phyloP scores from a whole-genome alignment of 164 flowering plant species.

The Aristolochia fimbriata region DNA sequence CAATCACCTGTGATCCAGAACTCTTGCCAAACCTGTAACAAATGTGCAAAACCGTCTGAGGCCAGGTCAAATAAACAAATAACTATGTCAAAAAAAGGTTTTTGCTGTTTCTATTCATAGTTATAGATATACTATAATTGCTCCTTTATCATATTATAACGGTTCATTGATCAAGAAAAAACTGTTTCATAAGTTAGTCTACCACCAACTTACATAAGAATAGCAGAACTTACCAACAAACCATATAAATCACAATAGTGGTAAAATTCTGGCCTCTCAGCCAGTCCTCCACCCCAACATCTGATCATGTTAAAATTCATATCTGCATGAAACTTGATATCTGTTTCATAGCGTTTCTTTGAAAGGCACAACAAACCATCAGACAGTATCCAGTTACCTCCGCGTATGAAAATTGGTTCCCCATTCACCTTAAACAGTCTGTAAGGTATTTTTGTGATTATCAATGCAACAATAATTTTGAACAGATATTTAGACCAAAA shows the following conservation, averaged over 20 bases:
- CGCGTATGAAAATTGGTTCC: slow-evolving; percentile 84
- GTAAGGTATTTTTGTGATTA: slow-evolving; percentile 3
- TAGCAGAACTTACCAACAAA: slow-evolving; percentile 54
- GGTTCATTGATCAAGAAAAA: no score
- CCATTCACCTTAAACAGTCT: slow-evolving; percentile 97
- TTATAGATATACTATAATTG: no score
- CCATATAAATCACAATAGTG: slow-evolving; percentile 94
- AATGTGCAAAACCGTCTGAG: background rate
- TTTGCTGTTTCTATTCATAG: no score
- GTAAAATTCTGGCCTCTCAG: slow-evolving; percentile 96
- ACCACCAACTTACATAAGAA: background rate
- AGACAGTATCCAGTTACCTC: slow-evolving; percentile 96
- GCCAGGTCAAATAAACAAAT: no score
- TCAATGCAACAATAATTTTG: background rate
- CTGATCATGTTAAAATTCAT: slow-evolving; percentile 98
- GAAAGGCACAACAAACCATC: slow-evolving; percentile 91
- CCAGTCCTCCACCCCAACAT: slow-evolving; percentile 98
- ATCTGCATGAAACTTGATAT: slow-evolving; percentile 94
- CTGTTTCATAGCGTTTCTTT: slow-evolving; percentile 68
- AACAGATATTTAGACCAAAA: background rate
- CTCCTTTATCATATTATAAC: no score
- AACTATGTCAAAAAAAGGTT: no score
- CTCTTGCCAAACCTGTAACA: slow-evolving; percentile 96
- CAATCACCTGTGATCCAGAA: slow-evolving; percentile 98
- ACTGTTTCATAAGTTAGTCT: no score